Conservation (phyloP, 345 rosid genomes). For the Hypericum perforatum region DNA sequence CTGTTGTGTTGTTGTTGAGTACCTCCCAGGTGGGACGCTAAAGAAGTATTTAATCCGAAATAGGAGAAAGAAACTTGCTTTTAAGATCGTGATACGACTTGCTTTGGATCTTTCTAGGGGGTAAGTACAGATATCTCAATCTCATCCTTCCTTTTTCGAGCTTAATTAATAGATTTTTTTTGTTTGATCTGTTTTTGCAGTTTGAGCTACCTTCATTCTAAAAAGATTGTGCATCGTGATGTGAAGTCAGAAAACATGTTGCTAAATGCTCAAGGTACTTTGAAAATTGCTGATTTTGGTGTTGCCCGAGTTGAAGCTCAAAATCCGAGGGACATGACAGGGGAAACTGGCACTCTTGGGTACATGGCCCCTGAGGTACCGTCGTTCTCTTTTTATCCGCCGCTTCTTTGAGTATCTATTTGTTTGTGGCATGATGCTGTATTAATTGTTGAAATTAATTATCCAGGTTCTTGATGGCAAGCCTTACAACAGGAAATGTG, state of each 20-base stretch:
- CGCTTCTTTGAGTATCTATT: neutral
- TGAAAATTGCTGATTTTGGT: conserved; percentile 30
- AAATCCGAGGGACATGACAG: conserved; percentile 28
- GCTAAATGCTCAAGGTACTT: conserved; percentile 16
- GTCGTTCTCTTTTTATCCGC: neutral
- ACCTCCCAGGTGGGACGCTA: conserved; percentile 28
- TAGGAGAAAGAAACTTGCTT: conserved; percentile 30
- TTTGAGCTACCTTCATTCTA: conserved; percentile 25
- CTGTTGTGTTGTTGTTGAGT: conserved; percentile 28
- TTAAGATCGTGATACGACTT: conserved; percentile 27
- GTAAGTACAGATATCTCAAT: conserved; percentile 15
- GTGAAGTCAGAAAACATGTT: conserved; percentile 27
- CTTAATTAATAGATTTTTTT: neutral
- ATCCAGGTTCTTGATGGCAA: conserved; percentile 25
- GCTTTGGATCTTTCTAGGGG: conserved; percentile 30
- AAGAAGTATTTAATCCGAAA: conserved; percentile 27
- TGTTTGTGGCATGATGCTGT: conserved; percentile 1
- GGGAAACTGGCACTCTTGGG: conserved; percentile 31
- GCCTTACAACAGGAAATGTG: conserved; percentile 29
- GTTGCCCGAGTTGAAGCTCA: conserved; percentile 33
- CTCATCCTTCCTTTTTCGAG: neutral
- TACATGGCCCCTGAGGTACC: conserved; percentile 29
- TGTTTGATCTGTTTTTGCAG: conserved; percentile 14
- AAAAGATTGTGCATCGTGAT: conserved; percentile 30
- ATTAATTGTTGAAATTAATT: neutral